Base-by-base conservation (phyloP, 352 stramenopile species). In the Phytophthora agathidicida region DNA sequence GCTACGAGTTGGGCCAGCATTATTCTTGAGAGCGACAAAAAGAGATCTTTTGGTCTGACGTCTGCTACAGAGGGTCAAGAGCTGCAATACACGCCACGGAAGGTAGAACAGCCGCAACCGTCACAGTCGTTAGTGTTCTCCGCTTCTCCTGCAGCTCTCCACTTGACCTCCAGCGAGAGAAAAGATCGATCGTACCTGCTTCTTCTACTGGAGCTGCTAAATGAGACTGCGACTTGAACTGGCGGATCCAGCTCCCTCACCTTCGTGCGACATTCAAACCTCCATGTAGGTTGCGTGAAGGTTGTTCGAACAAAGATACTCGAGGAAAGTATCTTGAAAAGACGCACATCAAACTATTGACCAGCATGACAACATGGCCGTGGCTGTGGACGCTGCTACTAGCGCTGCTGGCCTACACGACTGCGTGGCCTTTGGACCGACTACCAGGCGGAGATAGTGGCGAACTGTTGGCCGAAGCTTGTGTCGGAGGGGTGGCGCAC, bases 381-480 rank as follows among this genome's bases (percentile, higher is more conserved):
- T 77, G 65, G 68, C 7, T 66, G 22, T 71, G 50, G 41, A 79
- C 73, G 38, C 19, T 65, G 1, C 36, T 61, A 20, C 32, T 73
- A 7, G 28, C 59, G 8, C 13, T 59, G 17, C 33, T 48, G 13
- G 20, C 64, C 19, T 86, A 80, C 22, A 43, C 39, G n/a, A 42
- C 33, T 6, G 27, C 36, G 16, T 59, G 59, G 39, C 43, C 61
- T 0, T 26, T 76, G 0, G 44, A 64, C 11, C 56, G 36, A 20
- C 39, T 97, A 20, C 75, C 82, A 14, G 93, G 93, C 1, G 93
- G 93, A 35, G 91, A 97, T 60, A 82, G 81, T 33, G 90, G 90
- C 7, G 90, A 98, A 55, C 58, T 98, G 7, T 69, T 98, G 31
- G 88, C 94, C 0, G 95, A 98, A 70, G 88, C 86, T 4, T 98